Evolutionary conservation across 495 filamentous ascomycete genomes (phyloP).

Genomic region (Aspergillus ostianus): DNA sequence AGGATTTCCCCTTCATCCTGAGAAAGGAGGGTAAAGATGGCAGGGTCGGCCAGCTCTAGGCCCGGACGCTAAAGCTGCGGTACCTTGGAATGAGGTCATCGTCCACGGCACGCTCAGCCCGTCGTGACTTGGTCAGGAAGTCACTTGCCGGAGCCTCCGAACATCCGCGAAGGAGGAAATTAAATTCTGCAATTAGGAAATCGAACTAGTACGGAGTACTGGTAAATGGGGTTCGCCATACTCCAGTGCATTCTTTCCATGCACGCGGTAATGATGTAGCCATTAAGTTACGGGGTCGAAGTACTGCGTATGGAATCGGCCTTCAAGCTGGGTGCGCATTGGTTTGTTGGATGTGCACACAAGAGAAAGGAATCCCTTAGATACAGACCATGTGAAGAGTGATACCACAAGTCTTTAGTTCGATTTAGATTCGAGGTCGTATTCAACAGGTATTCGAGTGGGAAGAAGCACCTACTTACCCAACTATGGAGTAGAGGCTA

Average conservation of each 20-base stretch:
- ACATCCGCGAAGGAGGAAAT: constrained; percentile 6
- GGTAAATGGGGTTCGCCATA: too few species aligned
- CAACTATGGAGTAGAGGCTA: not conserved
- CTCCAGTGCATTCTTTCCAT: not conserved
- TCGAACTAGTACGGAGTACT: too few species aligned
- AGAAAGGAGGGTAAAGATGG: too few species aligned
- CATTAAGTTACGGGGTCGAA: not conserved
- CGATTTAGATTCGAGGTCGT: not conserved
- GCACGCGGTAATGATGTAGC: not conserved
- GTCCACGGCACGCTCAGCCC: constrained; percentile 15
- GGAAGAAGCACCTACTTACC: not conserved
- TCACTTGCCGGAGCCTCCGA: constrained; percentile 19
- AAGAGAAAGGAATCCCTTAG: too few species aligned
- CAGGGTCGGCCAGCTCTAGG: constrained; percentile 4
- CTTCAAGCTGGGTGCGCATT: not conserved
- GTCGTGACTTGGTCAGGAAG: constrained; percentile 17
- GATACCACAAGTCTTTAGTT: not conserved
- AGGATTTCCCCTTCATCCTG: not conserved
- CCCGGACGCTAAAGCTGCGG: constrained; percentile 15
- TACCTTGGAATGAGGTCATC: constrained; percentile 28
- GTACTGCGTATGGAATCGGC: not conserved
- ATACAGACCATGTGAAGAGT: not conserved
- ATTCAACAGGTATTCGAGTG: not conserved
- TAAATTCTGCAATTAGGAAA: not conserved
- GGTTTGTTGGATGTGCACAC: not conserved